Conservation (phyloP, 805 yeast species). For the Soucietia sequanensis region DNA sequence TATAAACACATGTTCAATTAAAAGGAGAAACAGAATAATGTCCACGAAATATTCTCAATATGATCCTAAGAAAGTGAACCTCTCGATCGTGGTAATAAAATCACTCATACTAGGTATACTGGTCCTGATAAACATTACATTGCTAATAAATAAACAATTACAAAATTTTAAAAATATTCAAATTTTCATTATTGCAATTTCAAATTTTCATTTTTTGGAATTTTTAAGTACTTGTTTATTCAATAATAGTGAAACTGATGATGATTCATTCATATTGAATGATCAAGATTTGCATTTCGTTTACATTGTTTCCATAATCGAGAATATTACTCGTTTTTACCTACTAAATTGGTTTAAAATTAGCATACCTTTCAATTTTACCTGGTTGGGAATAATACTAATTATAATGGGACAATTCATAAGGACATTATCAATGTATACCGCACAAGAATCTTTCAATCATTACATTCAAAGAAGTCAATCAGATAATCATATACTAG, state of each 20-base stretch:
- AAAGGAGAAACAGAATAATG: too few relatives aligned
- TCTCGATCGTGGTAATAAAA: conserved; percentile 29
- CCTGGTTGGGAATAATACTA: conserved; percentile 46
- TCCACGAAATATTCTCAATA: conserved; percentile 19
- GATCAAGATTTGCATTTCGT: conserved; percentile 30
- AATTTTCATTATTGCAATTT: conserved; percentile 51
- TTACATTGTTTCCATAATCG: conserved; percentile 17
- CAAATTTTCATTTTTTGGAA: conserved; percentile 78
- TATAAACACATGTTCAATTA: too few relatives aligned
- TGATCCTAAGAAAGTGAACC: conserved; percentile 25
- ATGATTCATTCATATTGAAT: conserved; percentile 49
- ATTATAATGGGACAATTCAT: conserved; percentile 61
- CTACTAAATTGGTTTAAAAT: neutral
- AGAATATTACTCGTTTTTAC: conserved; percentile 7
- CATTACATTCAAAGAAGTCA: conserved; percentile 66
- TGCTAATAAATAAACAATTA: neutral
- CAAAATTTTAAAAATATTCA: conserved; percentile 1
- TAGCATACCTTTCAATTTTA: neutral
- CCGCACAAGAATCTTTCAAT: conserved; percentile 83
- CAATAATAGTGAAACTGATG: conserved; percentile 63
- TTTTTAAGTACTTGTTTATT: conserved; percentile 75
- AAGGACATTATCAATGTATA: conserved; percentile 79
- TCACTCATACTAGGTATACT: conserved; percentile 29
- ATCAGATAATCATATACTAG: conserved; percentile 57
- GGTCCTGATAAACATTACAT: conserved; percentile 2